phyloP scores from a whole-genome alignment of 1,284 basidiomycete genomes.

The Puccinia hordei region DNA sequence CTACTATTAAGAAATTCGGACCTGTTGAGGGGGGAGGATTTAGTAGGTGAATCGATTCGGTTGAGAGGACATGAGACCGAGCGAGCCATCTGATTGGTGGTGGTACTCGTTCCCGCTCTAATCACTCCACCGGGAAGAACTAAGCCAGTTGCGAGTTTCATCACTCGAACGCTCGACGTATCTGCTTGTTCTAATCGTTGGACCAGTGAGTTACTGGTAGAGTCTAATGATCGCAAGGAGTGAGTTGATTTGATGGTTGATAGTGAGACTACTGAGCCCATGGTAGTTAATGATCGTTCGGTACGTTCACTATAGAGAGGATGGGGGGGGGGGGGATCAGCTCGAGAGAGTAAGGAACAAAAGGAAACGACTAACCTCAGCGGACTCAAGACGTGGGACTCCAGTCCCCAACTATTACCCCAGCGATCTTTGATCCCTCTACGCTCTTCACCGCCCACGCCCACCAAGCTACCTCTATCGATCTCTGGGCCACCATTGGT shows the following conservation, averaged over 20 bases:
- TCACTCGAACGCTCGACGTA: conserved; percentile 9
- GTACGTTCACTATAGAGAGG: conserved; percentile 35
- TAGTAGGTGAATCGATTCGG: conserved; percentile 33
- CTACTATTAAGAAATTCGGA: conserved; percentile 6
- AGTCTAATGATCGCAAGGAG: conserved; percentile 46
- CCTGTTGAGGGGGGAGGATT: neutral
- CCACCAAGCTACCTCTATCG: conserved; percentile 11
- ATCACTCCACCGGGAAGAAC: conserved; percentile 7
- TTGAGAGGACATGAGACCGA: conserved; percentile 23
- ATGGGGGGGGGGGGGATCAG: neutral
- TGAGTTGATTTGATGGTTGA: conserved; percentile 33
- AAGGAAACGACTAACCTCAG: conserved; percentile 36
- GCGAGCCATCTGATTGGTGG: neutral
- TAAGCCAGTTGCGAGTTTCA: conserved; percentile 1
- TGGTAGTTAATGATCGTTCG: conserved; percentile 42
- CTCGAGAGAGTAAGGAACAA: neutral
- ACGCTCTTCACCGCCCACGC: conserved; percentile 43
- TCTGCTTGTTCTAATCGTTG: conserved; percentile 41
- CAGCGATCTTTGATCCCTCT: conserved; percentile 48
- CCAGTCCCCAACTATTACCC: conserved; percentile 48
- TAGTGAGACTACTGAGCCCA: conserved; percentile 29
- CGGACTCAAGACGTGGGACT: conserved; percentile 45
- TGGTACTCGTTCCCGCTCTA: neutral
- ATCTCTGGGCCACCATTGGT: conserved; percentile 13
- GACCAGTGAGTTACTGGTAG: conserved; percentile 18